Percentiles rank a stretch among this genome's conserved stretches.
Conservation (phyloP, 1,284 basidiomycete species). For the Rhodotorula sp. region DNA sequence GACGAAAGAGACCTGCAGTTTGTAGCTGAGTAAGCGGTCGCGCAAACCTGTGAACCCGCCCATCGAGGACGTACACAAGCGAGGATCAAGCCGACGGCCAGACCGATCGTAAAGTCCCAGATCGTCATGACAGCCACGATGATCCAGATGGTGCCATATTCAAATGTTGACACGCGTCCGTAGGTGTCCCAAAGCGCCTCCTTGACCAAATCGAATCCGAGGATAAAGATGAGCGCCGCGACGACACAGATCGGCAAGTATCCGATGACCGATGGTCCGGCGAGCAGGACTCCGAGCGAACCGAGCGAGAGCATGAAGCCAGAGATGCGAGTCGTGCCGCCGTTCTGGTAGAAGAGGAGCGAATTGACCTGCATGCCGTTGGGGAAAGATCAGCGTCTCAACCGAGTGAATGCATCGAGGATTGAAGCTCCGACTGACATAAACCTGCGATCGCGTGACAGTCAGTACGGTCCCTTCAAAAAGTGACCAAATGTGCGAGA, state of each 20-base stretch:
- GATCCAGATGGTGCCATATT: conserved; percentile 57
- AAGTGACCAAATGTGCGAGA: background rate
- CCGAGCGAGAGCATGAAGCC: conserved; percentile 80
- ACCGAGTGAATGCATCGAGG: too few relatives aligned
- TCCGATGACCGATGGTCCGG: conserved; percentile 81
- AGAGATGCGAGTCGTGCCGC: conserved; percentile 77
- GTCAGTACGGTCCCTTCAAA: background rate
- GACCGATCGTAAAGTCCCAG: conserved; percentile 92
- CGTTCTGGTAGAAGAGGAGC: conserved; percentile 89
- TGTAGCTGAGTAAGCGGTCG: background rate
- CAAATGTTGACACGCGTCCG: conserved; percentile 65
- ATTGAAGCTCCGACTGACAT: conserved; percentile 5
- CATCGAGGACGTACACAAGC: conserved; percentile 55
- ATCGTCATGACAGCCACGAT: conserved; percentile 75
- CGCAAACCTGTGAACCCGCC: background rate
- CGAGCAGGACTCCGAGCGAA: conserved; percentile 69
- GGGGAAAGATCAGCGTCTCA: too few relatives aligned
- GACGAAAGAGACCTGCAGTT: conserved; percentile 76
- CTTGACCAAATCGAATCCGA: conserved; percentile 90
- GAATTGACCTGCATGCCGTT: conserved; percentile 68
- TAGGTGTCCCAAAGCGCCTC: conserved; percentile 96
- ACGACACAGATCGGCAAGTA: conserved; percentile 63
- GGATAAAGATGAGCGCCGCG: conserved; percentile 87
- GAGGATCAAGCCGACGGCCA: conserved; percentile 70
- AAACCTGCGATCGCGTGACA: conserved; percentile 11